A percentile compares a stretch with the other conserved stretches of the same genome.
Evolutionary conservation across 805 yeast species (phyloP).

Genomic region (Starmera dryadoides): DNA sequence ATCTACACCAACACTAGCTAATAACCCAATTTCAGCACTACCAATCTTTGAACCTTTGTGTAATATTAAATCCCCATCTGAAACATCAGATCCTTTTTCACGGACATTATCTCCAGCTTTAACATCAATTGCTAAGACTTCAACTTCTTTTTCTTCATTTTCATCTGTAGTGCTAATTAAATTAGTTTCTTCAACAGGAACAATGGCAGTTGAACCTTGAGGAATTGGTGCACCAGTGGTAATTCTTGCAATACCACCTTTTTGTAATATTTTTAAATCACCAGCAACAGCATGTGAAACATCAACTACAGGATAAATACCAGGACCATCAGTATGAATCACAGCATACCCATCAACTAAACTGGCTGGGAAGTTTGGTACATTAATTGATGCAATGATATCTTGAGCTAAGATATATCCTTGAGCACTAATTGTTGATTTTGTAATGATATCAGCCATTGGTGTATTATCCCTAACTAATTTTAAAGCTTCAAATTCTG

Average conservation of each 20-base stretch:
- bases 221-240: conserved; percentile 56
- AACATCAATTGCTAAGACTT: conserved; percentile 33
- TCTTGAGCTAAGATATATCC: conserved; percentile 38
- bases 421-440: conserved; percentile 21
- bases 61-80: conserved; percentile 30
- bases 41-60: conserved; percentile 28
- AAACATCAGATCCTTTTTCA: conserved; percentile 39
- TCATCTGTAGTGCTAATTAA: conserved; percentile 30
- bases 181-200: conserved; percentile 46
- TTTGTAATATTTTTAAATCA: conserved; percentile 8
- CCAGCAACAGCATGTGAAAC: conserved; percentile 33
- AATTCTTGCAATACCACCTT: conserved; percentile 35
- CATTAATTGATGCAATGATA: conserved; percentile 28
- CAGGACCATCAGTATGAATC: conserved; percentile 36
- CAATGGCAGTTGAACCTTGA: conserved; percentile 43
- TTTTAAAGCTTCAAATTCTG: conserved; percentile 32
- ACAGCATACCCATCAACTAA: conserved; percentile 55
- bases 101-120: conserved; percentile 37
- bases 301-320: conserved; percentile 30
- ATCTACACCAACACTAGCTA: conserved; percentile 39
- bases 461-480: conserved; percentile 29
- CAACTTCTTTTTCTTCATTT: conserved; percentile 33
- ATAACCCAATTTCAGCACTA: conserved; percentile 45
- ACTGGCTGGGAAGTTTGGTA: conserved; percentile 46
- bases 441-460: conserved; percentile 13